These are phyloP conservation scores for Nitzschia inconspicua DNA, from an alignment of 108 stramenopile species.

Conservation along the genomic window DNA sequence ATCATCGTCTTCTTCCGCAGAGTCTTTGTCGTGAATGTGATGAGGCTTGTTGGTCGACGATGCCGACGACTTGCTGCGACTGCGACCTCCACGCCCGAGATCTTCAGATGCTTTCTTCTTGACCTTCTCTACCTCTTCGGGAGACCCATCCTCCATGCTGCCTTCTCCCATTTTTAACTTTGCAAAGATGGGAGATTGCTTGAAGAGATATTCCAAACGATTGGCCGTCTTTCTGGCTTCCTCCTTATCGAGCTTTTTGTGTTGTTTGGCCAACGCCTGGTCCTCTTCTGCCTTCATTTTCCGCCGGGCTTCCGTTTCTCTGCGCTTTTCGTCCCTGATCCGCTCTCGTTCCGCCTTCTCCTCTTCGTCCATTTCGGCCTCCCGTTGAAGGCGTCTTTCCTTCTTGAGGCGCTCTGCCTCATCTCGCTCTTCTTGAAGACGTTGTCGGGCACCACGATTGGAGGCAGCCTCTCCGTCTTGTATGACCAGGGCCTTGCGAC, in stretches of 20 bases:
- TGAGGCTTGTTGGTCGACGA: constrained; percentile 18
- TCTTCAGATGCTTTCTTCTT: constrained; percentile 16
- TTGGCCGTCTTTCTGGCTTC: constrained; percentile 60
- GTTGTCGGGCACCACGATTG: constrained; percentile 54
- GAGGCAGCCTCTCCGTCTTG: constrained; percentile 50
- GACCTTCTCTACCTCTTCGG: constrained; percentile 44
- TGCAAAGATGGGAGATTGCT: constrained; percentile 94
- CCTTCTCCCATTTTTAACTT: constrained; percentile 61
- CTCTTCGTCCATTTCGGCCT: constrained; percentile 49
- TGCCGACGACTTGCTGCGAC: background rate
- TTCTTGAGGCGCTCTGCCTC: constrained; percentile 22
- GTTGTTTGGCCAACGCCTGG: constrained; percentile 46
- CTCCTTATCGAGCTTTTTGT: constrained; percentile 75
- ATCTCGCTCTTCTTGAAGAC: constrained; percentile 48
- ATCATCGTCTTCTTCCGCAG: constrained; percentile 46
- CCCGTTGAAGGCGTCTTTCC: constrained; percentile 22
- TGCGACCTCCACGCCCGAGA: background rate
- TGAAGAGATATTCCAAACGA: constrained; percentile 91
- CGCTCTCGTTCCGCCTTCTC: constrained; percentile 45
- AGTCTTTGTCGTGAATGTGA: constrained; percentile 35
- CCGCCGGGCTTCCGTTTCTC: constrained; percentile 63
- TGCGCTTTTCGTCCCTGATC: constrained; percentile 42
- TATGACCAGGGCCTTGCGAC: constrained; percentile 41
- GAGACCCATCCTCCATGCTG: constrained; percentile 43
- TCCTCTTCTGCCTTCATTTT: constrained; percentile 53